Base-by-base conservation (phyloP, 495 filamentous ascomycete species). In the Aspergillus affinis region DNA sequence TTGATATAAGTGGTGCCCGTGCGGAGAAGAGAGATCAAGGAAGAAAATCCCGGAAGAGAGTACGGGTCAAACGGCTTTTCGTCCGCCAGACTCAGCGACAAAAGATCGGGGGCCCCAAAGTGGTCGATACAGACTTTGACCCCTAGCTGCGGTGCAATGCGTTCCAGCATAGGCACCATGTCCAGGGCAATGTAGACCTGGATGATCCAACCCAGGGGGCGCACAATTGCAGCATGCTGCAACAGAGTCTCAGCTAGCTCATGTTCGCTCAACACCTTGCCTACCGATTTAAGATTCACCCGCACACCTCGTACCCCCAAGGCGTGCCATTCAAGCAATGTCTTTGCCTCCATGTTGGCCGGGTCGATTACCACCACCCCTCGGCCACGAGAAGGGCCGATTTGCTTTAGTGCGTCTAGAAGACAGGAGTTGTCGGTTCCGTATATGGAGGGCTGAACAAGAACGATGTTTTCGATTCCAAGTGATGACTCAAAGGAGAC, bases 401-500 rank as follows among this genome's bases (percentile, higher is more conserved):
- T 49, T 51, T 63, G 61, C 18, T 59, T 51, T 6, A 83, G 69
- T 10, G 78, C 77, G 50, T 79, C 73, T 21, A 84, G 63, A 12
- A 82, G 69, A 61, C 80, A 84, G n/a, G 76, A 77, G 51, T 84
- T 82, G 63, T 84, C 77, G 20, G 67, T 69, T 48, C 79, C 81
- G 59, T 83, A 84, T 53, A 79, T 72, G 13, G 78, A 81, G 4
- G 80, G 80, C 54, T 83, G 81, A 6, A 84, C 80, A 49, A 83
- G 70, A 27, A 82, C 78, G 17, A 81, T 62, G 41, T 81, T 79
- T 48, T 72, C 61, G 10, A 82, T 64, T 1, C 76, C 72, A 0
- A 79, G 56, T 9, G 68, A 55, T 0, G 73, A 70, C 54, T 78
- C 76, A 48, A 80, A 80, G 6, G 59, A 59, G 4, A 79, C 62